These are phyloP conservation scores for Eucalyptus pumila DNA, from an alignment of 345 rosid species.

Conservation along the genomic window DNA sequence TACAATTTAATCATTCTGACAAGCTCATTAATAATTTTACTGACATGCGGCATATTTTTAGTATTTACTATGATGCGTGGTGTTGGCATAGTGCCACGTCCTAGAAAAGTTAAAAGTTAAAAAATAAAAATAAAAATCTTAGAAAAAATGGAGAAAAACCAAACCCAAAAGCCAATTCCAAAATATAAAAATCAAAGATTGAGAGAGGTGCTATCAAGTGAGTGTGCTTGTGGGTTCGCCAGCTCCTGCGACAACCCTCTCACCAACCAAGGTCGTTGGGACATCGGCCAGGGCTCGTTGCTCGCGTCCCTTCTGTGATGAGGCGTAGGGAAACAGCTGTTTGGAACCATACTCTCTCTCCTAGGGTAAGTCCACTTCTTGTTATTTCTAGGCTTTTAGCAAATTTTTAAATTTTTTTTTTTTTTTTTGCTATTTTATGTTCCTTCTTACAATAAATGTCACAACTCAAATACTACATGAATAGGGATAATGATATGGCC, in stretches of 20 bases:
- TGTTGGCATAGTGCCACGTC: not conserved
- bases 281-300: not conserved
- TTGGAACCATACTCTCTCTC: not conserved
- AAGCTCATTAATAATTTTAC: fast-evolving
- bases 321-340: not conserved
- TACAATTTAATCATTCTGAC: fast-evolving
- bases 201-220: not conserved
- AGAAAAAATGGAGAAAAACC: not conserved
- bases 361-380: not conserved
- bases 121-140: no score
- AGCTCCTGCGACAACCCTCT: not conserved
- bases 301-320: not conserved
- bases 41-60: not conserved
- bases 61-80: not conserved
- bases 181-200: not conserved
- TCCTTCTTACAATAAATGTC: not conserved
- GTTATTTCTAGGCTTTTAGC: not conserved
- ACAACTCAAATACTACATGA: fast-evolving
- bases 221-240: not conserved
- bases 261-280: not conserved
- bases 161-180: not conserved
- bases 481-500: not conserved
- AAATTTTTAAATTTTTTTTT: not conserved
- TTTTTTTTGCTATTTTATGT: no score
- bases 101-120: not conserved